These are phyloP conservation scores for Magnaporthiopsis rhizophila DNA, from an alignment of 2,329 filamentous ascomycete genomes.

Conservation along the genomic window DNA sequence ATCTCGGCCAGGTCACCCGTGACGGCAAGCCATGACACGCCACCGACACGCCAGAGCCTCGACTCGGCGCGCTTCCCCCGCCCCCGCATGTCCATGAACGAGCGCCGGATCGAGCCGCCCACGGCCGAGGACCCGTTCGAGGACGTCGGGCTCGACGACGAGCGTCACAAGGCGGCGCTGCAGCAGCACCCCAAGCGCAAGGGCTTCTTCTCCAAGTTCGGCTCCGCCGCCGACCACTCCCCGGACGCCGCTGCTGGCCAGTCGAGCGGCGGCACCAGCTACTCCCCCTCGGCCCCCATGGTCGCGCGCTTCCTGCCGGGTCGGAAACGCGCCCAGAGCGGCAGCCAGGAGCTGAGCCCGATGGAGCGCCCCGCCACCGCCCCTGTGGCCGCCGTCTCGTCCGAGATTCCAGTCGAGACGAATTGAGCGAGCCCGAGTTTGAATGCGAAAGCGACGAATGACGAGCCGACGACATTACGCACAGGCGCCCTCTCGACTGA, in stretches of 20 bases:
- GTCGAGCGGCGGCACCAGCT: slow-evolving; percentile 20
- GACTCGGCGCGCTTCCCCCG: slow-evolving; percentile 64
- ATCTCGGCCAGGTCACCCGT: slow-evolving; percentile 83
- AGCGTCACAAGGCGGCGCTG: slow-evolving; percentile 43
- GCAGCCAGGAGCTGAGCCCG: slow-evolving; percentile 56
- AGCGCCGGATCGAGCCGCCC: slow-evolving; percentile 37
- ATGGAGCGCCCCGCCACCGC: slow-evolving; percentile 26
- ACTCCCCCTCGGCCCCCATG: slow-evolving; percentile 24
- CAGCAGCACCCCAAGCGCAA: slow-evolving; percentile 55
- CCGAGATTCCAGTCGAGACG: slow-evolving; percentile 11
- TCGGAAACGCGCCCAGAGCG: slow-evolving; percentile 63
- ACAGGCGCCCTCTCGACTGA: neutral
- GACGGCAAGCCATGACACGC: slow-evolving; percentile 45
- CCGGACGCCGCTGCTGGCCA: slow-evolving; percentile 16
- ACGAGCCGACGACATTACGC: neutral
- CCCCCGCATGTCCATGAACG: slow-evolving; percentile 52
- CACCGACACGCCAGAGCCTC: slow-evolving; percentile 63
- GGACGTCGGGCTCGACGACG: slow-evolving; percentile 80
- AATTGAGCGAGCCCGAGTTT: neutral
- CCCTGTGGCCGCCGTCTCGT: slow-evolving; percentile 20
- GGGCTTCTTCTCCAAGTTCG: slow-evolving; percentile 74
- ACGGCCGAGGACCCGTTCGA: slow-evolving; percentile 80
- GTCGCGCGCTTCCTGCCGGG: slow-evolving; percentile 58
- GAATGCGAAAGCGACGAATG: neutral
- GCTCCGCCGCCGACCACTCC: slow-evolving; percentile 41